Evolutionary conservation across 495 filamentous ascomycete genomes (phyloP).

Genomic region (Annulohypoxylon bovei): DNA sequence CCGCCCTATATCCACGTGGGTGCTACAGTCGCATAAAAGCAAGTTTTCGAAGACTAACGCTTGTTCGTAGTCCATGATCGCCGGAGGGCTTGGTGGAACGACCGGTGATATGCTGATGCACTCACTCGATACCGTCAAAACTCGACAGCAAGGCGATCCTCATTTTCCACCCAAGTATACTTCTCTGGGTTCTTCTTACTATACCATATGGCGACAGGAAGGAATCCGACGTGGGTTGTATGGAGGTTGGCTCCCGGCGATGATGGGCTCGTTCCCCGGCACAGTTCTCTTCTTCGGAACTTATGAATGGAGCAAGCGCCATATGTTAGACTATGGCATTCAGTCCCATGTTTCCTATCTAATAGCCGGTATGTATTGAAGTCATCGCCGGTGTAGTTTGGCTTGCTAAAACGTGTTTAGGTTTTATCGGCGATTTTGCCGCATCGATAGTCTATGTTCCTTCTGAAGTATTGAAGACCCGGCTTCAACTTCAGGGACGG

Average conservation of each 20-base stretch:
- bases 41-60: conserved; percentile 18
- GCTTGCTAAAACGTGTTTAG: conserved; percentile 55
- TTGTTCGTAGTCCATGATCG: conserved; percentile 82
- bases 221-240: conserved; percentile 90
- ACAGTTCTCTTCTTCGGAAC: conserved; percentile 95
- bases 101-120: conserved; percentile 99
- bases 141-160: conserved; percentile 96
- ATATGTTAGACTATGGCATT: conserved; percentile 84
- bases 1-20: conserved; percentile 59
- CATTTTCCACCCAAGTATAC: conserved; percentile 90
- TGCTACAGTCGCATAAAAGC: conserved; percentile 15
- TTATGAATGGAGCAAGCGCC: conserved; percentile 93
- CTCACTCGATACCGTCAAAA: conserved; percentile 98
- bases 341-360: conserved; percentile 85
- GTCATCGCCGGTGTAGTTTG: neutral
- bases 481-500: conserved; percentile 91
- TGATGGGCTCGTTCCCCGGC: conserved; percentile 91
- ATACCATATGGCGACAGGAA: conserved; percentile 92
- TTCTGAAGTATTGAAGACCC: conserved; percentile 94
- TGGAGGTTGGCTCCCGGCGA: conserved; percentile 87
- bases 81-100: conserved; percentile 88
- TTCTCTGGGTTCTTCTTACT: conserved; percentile 86
- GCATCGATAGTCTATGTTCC: conserved; percentile 94
- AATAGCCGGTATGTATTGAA: conserved; percentile 69
- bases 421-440: conserved; percentile 90